Evolutionary conservation across 345 rosid genomes (phyloP).

Genomic region (Gossypium longicalyx): DNA sequence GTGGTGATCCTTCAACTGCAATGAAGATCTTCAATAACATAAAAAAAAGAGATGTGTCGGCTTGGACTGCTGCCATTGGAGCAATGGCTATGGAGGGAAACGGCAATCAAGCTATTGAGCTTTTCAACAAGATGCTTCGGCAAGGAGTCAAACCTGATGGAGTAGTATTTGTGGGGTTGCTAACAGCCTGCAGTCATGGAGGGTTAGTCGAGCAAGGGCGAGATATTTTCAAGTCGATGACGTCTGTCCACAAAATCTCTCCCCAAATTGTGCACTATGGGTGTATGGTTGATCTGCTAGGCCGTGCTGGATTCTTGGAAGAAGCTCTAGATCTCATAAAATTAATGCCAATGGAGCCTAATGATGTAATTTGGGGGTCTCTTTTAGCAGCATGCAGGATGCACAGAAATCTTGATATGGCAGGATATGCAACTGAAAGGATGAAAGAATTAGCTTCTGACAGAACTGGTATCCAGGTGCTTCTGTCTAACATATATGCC

Average conservation of each 20-base stretch:
- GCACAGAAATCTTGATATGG: constrained; percentile 36
- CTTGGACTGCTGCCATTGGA: constrained; percentile 59
- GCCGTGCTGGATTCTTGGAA: constrained; percentile 44
- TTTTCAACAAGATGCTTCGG: constrained; percentile 38
- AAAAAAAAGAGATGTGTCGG: constrained; percentile 46
- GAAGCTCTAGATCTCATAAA: constrained; percentile 47
- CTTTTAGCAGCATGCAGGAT: constrained; percentile 46
- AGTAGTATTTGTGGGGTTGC: constrained; percentile 33
- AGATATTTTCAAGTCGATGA: constrained; percentile 45
- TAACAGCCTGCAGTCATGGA: constrained; percentile 48
- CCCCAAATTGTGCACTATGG: constrained; percentile 51
- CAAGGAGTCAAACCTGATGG: constrained; percentile 44
- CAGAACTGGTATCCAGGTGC: constrained; percentile 37
- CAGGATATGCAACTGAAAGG: constrained; percentile 40
- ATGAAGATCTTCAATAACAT: constrained; percentile 42
- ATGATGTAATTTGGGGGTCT: constrained; percentile 53
- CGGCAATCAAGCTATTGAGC: constrained; percentile 36
- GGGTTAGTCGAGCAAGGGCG: constrained; percentile 44
- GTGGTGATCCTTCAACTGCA: constrained; percentile 49
- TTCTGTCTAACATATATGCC: constrained; percentile 48
- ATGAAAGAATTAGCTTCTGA: constrained; percentile 27
- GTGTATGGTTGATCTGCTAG: constrained; percentile 56
- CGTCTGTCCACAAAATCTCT: constrained; percentile 30
- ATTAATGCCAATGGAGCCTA: constrained; percentile 46
- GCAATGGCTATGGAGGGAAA: constrained; percentile 48